Evolutionary conservation across 192 early-diverging fungal genomes (phyloP), one percentile per base, ranked within the genome.

Genomic region (Diversispora epigaea): DNA sequence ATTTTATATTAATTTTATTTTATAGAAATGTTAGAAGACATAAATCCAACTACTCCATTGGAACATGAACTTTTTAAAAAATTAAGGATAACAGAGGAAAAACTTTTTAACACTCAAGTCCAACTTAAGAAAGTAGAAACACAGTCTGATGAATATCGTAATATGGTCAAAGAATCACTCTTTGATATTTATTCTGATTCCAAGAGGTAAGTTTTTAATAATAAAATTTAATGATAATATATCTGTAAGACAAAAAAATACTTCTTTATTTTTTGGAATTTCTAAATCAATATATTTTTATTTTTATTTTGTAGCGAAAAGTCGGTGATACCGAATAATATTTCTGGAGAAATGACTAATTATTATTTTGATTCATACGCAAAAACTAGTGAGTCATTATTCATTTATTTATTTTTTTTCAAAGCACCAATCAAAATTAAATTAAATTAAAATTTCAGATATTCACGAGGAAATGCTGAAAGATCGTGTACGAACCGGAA

Each of bases 301-400:
- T 65, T 9, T 8, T 68, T 49, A 21, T 12, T 68, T 46, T 15
- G 5, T 15, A 68, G 21, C 21, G 46, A 47, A 67, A 45, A 45
- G 46, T 67, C 66, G 10, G 10, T 68, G 45, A 68, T 47, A 49
- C 2, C 15, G 9, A 49, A 45, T 11, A 68, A 14, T 39, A 43
- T 7, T 41, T 63, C 41, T 63, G 61, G 25, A 32, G 61, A 66
- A 46, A 66, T 15, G 19, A 45, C 41, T 46, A 80, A 96, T 84
- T 98, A 98, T 82, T 99, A 99, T 90, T 99, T 98, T 89, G 94
- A 99, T 86, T 98, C 96, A 54, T 99, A 98, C 86, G 94, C 97
- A 21, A 93, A 94, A 87, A 96, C 93, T 79, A 93, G 93, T 89
- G 84, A 80, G 77, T 80, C 66, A 46, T 77, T 41, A 4, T 43